phyloP scores from a whole-genome alignment of 2,329 filamentous ascomycete genomes.

The Aspergillus arachidicola region DNA sequence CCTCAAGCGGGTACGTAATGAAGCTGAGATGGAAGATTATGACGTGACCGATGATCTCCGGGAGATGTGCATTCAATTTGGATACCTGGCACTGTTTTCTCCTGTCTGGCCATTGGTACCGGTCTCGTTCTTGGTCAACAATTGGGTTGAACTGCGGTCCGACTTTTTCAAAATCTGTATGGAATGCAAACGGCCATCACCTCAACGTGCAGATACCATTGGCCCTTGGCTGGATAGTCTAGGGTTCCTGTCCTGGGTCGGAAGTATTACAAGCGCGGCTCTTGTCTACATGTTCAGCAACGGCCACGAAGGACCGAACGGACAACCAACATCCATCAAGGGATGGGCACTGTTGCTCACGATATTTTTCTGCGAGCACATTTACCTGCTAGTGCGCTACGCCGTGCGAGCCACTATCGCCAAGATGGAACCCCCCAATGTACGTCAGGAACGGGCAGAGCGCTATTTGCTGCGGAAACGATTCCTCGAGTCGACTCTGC shows the following conservation, averaged over 20 bases:
- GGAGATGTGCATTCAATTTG: slow-evolving; percentile 91
- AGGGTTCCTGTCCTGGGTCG: slow-evolving; percentile 89
- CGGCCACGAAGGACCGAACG: slow-evolving; percentile 53
- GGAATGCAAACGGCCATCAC: slow-evolving; percentile 84
- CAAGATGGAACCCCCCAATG: slow-evolving; percentile 81
- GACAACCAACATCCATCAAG: slow-evolving; percentile 63
- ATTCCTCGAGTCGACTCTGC: slow-evolving; percentile 61
- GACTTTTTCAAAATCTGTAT: slow-evolving; percentile 95
- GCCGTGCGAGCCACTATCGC: slow-evolving; percentile 71
- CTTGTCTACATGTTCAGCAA: slow-evolving; percentile 87
- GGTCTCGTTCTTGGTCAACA: slow-evolving; percentile 88
- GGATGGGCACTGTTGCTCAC: slow-evolving; percentile 79
- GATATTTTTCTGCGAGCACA: slow-evolving; percentile 84
- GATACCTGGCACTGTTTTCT: slow-evolving; percentile 89
- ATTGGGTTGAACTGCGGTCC: slow-evolving; percentile 92
- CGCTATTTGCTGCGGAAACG: slow-evolving; percentile 78
- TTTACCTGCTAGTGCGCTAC: slow-evolving; percentile 78
- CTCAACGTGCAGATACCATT: slow-evolving; percentile 89
- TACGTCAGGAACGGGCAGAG: slow-evolving; percentile 82
- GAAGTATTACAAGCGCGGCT: slow-evolving; percentile 83
- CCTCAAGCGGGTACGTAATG: slow-evolving; percentile 77
- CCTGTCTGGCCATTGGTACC: slow-evolving; percentile 91
- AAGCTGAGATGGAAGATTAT: slow-evolving; percentile 83
- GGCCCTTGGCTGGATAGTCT: slow-evolving; percentile 91
- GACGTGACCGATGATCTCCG: slow-evolving; percentile 89